phyloP scores from a whole-genome alignment of 306 rosid genomes.

The Rosa lucieae region DNA sequence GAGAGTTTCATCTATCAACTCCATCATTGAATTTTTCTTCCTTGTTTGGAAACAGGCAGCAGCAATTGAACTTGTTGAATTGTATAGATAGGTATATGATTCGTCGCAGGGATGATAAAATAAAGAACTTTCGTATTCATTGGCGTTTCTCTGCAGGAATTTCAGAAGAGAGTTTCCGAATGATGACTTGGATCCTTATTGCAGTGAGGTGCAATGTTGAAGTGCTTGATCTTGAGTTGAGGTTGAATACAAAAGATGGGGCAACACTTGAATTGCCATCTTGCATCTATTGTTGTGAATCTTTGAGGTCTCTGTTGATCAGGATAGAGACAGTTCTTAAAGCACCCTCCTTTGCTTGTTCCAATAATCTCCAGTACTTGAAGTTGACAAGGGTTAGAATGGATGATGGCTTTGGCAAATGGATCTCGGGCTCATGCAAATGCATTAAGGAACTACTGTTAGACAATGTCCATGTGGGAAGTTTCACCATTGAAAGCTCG shows the following conservation, averaged over 20 bases:
- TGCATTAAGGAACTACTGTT: not conserved
- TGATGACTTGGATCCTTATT: not conserved
- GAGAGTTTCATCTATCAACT: not conserved
- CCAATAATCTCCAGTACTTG: not conserved
- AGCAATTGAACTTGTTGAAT: not conserved
- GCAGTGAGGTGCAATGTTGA: conserved; percentile 15
- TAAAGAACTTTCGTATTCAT: not conserved
- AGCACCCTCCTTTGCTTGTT: not conserved
- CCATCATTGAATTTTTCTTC: not conserved
- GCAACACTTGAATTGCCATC: too few relatives aligned
- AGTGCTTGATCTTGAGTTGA: not conserved
- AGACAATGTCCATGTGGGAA: not conserved
- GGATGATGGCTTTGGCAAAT: not conserved
- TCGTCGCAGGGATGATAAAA: not conserved
- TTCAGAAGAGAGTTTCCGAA: not conserved
- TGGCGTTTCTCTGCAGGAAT: not conserved
- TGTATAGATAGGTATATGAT: not conserved
- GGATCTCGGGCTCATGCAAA: not conserved
- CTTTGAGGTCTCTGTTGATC: not conserved
- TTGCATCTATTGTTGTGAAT: not conserved
- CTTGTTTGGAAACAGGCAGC: not conserved
- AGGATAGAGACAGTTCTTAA: not conserved
- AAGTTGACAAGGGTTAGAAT: not conserved
- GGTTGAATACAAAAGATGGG: not conserved
- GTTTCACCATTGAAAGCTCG: not conserved